Percentiles rank a stretch among this genome's conserved stretches.
Conservation (phyloP, 2,329 filamentous ascomycete species). For the Coleophoma eucalyptorum region DNA sequence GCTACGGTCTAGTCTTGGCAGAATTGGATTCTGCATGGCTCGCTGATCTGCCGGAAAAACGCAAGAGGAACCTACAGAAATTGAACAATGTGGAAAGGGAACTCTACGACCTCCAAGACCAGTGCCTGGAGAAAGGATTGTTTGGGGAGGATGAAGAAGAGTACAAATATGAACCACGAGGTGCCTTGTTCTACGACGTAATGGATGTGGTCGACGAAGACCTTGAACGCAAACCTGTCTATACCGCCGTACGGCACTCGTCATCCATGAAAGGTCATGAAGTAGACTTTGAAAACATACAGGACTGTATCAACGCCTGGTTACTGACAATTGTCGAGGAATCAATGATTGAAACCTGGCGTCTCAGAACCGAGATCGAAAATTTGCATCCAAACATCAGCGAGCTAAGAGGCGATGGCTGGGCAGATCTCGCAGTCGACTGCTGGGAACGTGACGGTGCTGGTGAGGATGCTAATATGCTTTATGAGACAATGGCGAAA, state of each 20-base stretch:
- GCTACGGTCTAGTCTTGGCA: conserved; percentile 9
- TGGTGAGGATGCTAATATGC: conserved; percentile 7
- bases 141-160: conserved; percentile 14
- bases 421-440: conserved; percentile 12
- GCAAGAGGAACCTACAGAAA: conserved; percentile 8
- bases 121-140: conserved; percentile 13
- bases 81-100: conserved; percentile 13
- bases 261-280: not conserved
- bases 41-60: conserved; percentile 10
- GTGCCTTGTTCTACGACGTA: conserved; percentile 16
- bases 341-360: conserved; percentile 11
- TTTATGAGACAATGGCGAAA: not conserved
- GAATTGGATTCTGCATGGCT: conserved; percentile 10
- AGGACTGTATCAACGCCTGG: conserved; percentile 18
- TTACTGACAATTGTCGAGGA: conserved; percentile 16
- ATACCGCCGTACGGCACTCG: conserved; percentile 6
- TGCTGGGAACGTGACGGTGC: conserved; percentile 14
- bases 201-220: conserved; percentile 16
- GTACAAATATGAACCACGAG: conserved; percentile 14
- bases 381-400: conserved; percentile 5
- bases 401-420: conserved; percentile 9
- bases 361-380: conserved; percentile 10
- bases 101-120: conserved; percentile 11
- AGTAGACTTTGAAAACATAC: conserved; percentile 11
- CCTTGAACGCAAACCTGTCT: conserved; percentile 13